Base-by-base conservation (phyloP, 2,329 filamentous ascomycete species). In the Aspergillus latus region DNA sequence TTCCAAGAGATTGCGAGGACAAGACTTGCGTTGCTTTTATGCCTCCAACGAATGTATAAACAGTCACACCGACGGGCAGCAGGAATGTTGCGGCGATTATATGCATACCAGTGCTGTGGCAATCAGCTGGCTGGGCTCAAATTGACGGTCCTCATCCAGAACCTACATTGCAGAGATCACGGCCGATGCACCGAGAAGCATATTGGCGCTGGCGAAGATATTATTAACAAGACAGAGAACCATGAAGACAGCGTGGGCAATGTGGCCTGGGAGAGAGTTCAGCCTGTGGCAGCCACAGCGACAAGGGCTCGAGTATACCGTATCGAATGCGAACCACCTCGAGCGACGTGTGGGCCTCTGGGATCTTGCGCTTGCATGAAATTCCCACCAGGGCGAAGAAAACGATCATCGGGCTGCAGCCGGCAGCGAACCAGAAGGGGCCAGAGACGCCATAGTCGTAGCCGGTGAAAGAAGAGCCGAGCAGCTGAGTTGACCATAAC, bases 351-450 rank as follows among this genome's bases (percentile, higher is more conserved):
- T 84, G 81, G 0, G 81, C 82, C 52, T 82, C 76, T 0, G 81
- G 81, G 1, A 81, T 78, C 30, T 81, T 78, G 29, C 78, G 64
- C 55, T 84, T 83, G 67, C 78, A 81, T 0, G 76, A 77, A 9
- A 83, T 81, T 0, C 78, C 80, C 1, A 82, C 66, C 0, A 82
- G 59, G 0, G 81, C 74, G 48, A 84, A 83, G 64, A 84, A 82
- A 0, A 81, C 78, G 43, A 84, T 83, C 78, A 82, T 82, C 0
- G 80, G 78, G 8, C 77, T 80, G 49, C 79, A 81, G 1, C 81
- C 82, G 45, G 80, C 81, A 2, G 80, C 81, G 57, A 81, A 84
- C 82, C 81, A 84, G 53, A 84, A 83, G 0, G 81, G 81, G 0
- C 81, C 81, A 1, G 80, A 78, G 1, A 84, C 71, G 0, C 82